A percentile compares a stretch with the other conserved stretches of the same genome.
phyloP scores from a whole-genome alignment of 768 basidiomycete species.

The Collybia sordida region DNA sequence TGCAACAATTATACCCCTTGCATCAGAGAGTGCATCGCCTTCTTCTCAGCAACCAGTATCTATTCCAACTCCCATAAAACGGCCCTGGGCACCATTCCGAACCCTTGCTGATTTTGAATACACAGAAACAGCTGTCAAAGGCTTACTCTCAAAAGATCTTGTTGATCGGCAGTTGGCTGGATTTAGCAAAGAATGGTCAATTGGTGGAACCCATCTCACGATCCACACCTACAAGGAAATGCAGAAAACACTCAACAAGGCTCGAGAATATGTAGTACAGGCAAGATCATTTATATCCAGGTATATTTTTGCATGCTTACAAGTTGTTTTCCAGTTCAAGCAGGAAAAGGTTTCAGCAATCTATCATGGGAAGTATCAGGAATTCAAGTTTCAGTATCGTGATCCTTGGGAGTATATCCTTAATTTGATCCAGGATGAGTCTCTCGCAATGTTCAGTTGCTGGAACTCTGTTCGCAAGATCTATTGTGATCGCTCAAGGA shows the following conservation, averaged over 20 bases:
- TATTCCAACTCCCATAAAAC: slow-evolving; percentile 2
- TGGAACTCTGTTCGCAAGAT: slow-evolving; percentile 23
- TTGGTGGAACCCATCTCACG: slow-evolving; percentile 15
- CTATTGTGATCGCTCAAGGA: slow-evolving; percentile 16
- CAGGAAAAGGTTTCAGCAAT: too few species aligned
- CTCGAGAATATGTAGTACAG: slow-evolving; percentile 17
- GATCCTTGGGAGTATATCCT: slow-evolving; percentile 29
- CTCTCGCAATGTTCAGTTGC: slow-evolving; percentile 11
- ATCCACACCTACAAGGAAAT: slow-evolving; percentile 19
- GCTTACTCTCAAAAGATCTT: slow-evolving; percentile 6
- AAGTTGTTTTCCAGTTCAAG: too few species aligned
- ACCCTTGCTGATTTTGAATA: slow-evolving; percentile 13
- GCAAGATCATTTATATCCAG: slow-evolving; percentile 12
- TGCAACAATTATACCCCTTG: background rate
- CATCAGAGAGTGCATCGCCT: background rate
- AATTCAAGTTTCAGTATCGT: slow-evolving; percentile 23
- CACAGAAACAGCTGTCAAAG: slow-evolving; percentile 9
- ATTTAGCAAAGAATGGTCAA: slow-evolving; percentile 14
- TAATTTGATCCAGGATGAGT: slow-evolving; percentile 16
- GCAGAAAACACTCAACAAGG: slow-evolving; percentile 14
- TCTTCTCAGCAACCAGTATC: background rate
- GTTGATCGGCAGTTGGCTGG: slow-evolving; percentile 16
- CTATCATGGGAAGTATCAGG: slow-evolving; percentile 3
- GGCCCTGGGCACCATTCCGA: slow-evolving; percentile 14
- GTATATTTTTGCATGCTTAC: too few species aligned